Base-by-base conservation (phyloP, 2,329 filamentous ascomycete genomes). In the Balansia obtecta region DNA sequence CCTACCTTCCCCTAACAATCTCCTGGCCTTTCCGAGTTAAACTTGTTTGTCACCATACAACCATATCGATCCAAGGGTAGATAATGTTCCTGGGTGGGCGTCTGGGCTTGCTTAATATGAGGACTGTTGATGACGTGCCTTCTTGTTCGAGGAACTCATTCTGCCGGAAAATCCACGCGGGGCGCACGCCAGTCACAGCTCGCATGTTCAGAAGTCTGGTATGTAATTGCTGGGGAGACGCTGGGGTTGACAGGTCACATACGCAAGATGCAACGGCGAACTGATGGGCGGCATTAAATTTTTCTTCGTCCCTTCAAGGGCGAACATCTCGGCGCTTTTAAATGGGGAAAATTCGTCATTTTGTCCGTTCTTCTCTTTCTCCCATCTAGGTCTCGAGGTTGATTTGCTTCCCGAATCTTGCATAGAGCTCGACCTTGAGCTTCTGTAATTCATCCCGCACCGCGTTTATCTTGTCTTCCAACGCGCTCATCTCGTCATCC, bases 401-500 rank as follows among this genome's bases (percentile, higher is more conserved):
- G 74, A 98, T 98, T 66, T 90, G 95, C 67, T 86, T 82, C 50
- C 93, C 93, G 69, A 98, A 98, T 54, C 94, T 82, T 34, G 89
- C 90, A 69, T 98, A 98, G 54, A 98, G 72, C 54, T 87, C 82
- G 52, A 95, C 86, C 74, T 98, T 98, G 56, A 98, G 75, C 65
- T 86, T 76, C 55, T 82, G 79, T 86, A 97, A 90, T 65, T 96
- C 88, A 56, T 94, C 89, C 50, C 84, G 83, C 48, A 95, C 76
- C 2, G 75, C 75, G 50, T 77, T 72, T 39, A 97, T 70, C 62
- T 84, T 86, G 48, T 88, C 86, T 68, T 96, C 89, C 50, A 96
- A 70, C 53, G 70, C 74, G 18, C 76, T 74, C 15, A 95, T 85
- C 50, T 94, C 86, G 56, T 82, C 73, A 57, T 95, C 88, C 55